These are phyloP conservation scores for Talaromyces sp. DNA, from an alignment of 2,329 filamentous ascomycete genomes.

Conservation along the genomic window DNA sequence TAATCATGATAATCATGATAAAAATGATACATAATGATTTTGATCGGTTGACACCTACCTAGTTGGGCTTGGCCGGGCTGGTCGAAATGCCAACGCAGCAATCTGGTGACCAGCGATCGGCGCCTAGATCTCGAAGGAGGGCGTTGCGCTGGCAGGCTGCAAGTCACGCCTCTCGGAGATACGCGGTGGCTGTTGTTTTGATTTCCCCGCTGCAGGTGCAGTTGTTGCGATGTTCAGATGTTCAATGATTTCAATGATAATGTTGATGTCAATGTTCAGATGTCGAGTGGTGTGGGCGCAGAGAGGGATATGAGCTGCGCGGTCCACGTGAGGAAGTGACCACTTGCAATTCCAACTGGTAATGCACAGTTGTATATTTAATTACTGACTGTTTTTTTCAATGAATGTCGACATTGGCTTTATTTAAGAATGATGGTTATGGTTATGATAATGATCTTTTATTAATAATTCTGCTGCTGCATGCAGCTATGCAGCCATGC, in stretches of 20 bases:
- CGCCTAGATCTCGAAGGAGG: background rate
- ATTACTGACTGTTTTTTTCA: background rate
- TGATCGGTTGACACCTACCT: background rate
- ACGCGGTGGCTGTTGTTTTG: background rate
- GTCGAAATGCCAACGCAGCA: conserved; percentile 12
- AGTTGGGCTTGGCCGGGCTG: background rate
- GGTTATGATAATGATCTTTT: background rate
- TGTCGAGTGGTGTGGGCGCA: background rate
- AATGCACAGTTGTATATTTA: background rate
- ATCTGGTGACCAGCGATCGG: conserved; percentile 6
- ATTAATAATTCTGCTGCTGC: background rate
- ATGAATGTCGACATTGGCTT: background rate
- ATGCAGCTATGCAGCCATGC: background rate
- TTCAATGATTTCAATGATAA: background rate
- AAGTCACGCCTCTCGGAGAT: background rate
- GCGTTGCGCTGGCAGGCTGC: background rate
- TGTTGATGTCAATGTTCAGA: background rate
- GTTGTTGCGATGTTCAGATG: background rate
- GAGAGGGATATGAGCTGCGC: background rate
- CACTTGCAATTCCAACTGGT: background rate
- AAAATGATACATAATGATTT: background rate
- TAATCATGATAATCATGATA: background rate
- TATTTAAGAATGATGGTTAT: background rate
- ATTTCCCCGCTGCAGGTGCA: background rate
- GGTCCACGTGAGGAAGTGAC: background rate